Base-by-base conservation (phyloP, 192 early-diverging fungal species). In the Lobulomyces angularis region DNA sequence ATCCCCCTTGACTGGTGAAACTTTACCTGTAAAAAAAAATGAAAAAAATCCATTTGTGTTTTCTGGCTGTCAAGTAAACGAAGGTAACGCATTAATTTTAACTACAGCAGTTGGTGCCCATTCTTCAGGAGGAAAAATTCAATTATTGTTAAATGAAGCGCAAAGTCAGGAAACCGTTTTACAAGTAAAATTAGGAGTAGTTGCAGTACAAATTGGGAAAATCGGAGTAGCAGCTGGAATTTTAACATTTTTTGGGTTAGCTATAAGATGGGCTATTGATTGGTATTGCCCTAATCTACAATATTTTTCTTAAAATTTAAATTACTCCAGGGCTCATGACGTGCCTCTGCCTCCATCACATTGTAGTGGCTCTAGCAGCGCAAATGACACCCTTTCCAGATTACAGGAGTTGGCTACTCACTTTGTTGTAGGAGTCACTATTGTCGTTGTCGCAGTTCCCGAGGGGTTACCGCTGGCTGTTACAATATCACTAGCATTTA, bases 401-500 rank as follows among this genome's bases (percentile, higher is more conserved):
- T 27, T 73, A 8, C 29, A 52, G 19, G 29, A 50, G 1, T 43
- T 75, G 7, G 72, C 54, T 12, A 55, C 63, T 32, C 45, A 69
- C 46, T 75, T 75, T 49, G 67, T 71, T 3, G 45, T 76, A 29
- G 59, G 62, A 12, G 64, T 76, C 43, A 76, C 69, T 12, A 54
- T 76, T n/a, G 59, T 76, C 17, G 73, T 76, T 23, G 73, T 76
- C 11, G 73, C 73, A 26, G 73, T 76, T 3, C 73, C 73, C 11
- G 73, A 76, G 55, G 73, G 73, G 41, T 47, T 76, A 0, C 73
- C 73, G n/a, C 61, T 76, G n/a, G 73, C 73, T 12, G 73, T 76
- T 16, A 76, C 73, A 8, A 64, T 76, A 27, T 65, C 69, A 14
- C 50, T 76, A 3, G 65, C 73, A 19, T 67, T 72, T 40, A 65